A percentile compares a stretch with the other conserved stretches of the same genome.
Evolutionary conservation across 371 early-diverging fungal species (phyloP).

Genomic region (Batkoa obscura): DNA sequence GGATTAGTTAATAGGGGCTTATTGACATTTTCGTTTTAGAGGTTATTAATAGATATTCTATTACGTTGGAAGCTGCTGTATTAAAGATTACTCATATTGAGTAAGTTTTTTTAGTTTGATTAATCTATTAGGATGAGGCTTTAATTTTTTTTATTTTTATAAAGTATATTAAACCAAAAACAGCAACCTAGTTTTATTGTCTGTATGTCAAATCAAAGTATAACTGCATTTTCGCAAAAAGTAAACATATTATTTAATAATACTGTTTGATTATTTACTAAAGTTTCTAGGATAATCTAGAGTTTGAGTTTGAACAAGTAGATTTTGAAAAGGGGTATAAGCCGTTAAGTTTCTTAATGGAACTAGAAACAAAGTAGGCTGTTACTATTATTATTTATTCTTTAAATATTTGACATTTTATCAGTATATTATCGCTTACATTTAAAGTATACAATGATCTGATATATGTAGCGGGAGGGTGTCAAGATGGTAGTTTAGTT

Average conservation of each 20-base stretch:
- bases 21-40: not conserved
- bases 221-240: not conserved
- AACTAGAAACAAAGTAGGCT: not conserved
- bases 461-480: not conserved
- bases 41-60: not conserved
- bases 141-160: not conserved
- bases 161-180: not conserved
- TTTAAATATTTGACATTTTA: not conserved
- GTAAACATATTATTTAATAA: not conserved
- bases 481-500: conserved; percentile 1
- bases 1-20: not conserved
- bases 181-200: not conserved
- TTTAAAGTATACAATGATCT: not conserved
- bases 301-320: not conserved
- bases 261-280: not conserved
- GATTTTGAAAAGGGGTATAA: not conserved
- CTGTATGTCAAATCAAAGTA: not conserved
- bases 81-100: conserved; percentile 2
- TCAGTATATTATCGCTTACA: not conserved
- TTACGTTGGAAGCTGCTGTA: not conserved
- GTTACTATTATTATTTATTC: not conserved
- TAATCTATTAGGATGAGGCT: not conserved
- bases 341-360: not conserved
- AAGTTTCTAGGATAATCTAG: not conserved
- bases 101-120: not conserved